Evolutionary conservation across 2,329 filamentous ascomycete species (phyloP), one percentile per base, ranked within the genome.

Genomic region (Curvularia sp.): DNA sequence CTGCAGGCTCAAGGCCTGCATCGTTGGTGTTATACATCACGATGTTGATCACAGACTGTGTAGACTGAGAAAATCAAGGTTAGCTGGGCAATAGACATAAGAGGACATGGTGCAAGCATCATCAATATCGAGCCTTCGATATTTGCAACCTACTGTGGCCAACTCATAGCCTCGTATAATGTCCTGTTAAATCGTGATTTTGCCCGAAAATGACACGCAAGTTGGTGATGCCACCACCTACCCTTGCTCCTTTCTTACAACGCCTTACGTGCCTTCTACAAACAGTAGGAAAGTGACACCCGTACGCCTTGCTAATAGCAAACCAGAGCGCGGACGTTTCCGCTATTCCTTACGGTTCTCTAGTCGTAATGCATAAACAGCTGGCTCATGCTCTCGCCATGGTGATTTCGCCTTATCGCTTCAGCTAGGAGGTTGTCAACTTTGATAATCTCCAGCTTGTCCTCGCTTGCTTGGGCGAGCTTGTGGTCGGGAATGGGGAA

Each of bases 341-440:
- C 2, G 35, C 42, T 18, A n/a, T 38, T 13, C 42, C 48, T 33
- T 24, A 28, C 41, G n/a, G 13, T 50, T 42, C 26, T 38, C 63
- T 63, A 78, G 58, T 78, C 75, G 42, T 75, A 77, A 65, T 82
- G 79, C 70, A 80, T 77, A 62, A 82, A 84, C 3, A 84, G 77
- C 66, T 81, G 79, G 52, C 77, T 80, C 72, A 92, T 90, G 64
- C 89, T 89, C 81, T 97, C 94, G 78, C 95, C 95, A 73, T 98
- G 95, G 78, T 99, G 94, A 76, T 98, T 98, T 71, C 95, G 88
- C 70, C 95, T 87, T 68, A 99, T 98, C 50, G 93, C 93, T 79
- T 99, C 95, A 4, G 93, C 87, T 41, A 99, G 83, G 51, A 99
- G 82, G 73, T 89, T 91, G 26, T 93, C 96, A 15, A 99, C 85